Evolutionary conservation across 306 rosid genomes (phyloP).

Genomic region (Gleditsia sinensis): DNA sequence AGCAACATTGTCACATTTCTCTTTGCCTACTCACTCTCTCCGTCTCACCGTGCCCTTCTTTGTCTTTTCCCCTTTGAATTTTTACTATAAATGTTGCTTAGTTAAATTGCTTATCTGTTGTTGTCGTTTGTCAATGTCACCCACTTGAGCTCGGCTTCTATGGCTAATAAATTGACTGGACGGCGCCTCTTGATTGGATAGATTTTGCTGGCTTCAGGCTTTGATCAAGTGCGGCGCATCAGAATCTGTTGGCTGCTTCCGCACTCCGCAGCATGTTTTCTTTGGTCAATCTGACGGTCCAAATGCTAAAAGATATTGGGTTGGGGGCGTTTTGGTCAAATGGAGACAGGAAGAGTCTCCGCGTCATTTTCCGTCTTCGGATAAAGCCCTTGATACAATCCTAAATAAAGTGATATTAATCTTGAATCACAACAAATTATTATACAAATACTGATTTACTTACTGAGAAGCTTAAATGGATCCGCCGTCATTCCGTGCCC

Average conservation of each 20-base stretch:
- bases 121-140: background rate
- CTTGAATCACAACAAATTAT: no score
- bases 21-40: background rate
- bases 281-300: background rate
- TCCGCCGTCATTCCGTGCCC: no score
- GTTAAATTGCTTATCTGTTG: background rate
- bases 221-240: background rate
- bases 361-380: no score
- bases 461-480: no score
- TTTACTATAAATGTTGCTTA: background rate
- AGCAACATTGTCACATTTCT: slow-evolving; percentile 38
- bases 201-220: background rate
- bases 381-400: no score
- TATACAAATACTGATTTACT: no score
- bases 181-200: slow-evolving; percentile 6
- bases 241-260: background rate
- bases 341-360: background rate
- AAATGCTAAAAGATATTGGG: background rate
- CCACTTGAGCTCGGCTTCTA: background rate
- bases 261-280: background rate
- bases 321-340: no score
- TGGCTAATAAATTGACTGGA: background rate
- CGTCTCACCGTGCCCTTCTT: background rate
- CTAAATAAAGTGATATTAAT: no score
- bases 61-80: background rate